phyloP scores from a whole-genome alignment of 2,329 filamentous ascomycete species.

The Colletotrichum brevisporum region DNA sequence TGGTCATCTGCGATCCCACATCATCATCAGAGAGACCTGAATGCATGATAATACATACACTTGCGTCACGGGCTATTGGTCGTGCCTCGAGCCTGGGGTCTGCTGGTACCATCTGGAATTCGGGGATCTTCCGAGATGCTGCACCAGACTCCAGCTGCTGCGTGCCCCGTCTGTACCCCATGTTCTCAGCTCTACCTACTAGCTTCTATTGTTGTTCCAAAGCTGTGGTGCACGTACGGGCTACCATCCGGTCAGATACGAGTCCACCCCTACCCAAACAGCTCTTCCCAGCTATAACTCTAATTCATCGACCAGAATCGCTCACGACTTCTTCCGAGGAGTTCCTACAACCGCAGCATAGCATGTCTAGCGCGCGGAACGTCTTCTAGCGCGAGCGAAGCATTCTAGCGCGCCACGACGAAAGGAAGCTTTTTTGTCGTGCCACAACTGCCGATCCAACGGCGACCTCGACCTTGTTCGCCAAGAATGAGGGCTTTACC shows the following conservation, averaged over 20 bases:
- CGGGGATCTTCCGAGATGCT: slow-evolving; percentile 27
- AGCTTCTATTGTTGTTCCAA: background rate
- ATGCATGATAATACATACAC: slow-evolving; percentile 1
- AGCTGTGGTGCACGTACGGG: background rate
- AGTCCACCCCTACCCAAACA: background rate
- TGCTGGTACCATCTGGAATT: slow-evolving; percentile 1
- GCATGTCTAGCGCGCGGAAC: background rate
- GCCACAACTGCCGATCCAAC: slow-evolving; percentile 23
- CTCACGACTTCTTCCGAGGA: background rate
- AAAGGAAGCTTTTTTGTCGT: slow-evolving; percentile 31
- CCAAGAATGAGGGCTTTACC: slow-evolving; percentile 28
- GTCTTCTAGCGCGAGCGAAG: slow-evolving; percentile 17
- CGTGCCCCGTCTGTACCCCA: background rate
- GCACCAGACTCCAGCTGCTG: slow-evolving; percentile 14
- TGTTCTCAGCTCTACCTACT: background rate
- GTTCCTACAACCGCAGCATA: background rate
- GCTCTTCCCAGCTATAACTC: background rate
- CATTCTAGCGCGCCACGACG: slow-evolving; percentile 30
- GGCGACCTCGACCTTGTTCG: background rate
- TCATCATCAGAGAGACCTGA: slow-evolving; percentile 4
- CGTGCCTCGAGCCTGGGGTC: background rate
- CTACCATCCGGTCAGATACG: background rate
- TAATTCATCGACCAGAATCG: background rate
- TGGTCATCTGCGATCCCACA: slow-evolving; percentile 36
- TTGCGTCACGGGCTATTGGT: slow-evolving; percentile 3